These are phyloP conservation scores for Trichophaea hybrida DNA, from an alignment of 2,329 filamentous ascomycete species.

Conservation along the genomic window DNA sequence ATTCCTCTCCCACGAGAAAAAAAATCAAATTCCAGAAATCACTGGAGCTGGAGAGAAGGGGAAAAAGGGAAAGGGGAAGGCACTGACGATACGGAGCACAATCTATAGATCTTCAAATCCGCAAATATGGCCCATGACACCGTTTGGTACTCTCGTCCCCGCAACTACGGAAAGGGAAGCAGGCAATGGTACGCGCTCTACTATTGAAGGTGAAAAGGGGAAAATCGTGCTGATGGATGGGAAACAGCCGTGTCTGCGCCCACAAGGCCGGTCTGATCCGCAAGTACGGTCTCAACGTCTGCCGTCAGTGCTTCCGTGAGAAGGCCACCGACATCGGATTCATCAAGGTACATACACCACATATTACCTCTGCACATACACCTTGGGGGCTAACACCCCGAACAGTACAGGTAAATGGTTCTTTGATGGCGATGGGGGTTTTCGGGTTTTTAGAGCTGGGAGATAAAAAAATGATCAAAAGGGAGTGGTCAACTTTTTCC, in stretches of 20 bases:
- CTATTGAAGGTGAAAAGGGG: neutral
- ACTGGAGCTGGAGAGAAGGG: slow-evolving; percentile 2
- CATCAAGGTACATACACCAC: slow-evolving; percentile 44
- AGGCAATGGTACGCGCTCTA: slow-evolving; percentile 63
- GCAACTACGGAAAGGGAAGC: slow-evolving; percentile 92
- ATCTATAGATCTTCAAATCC: slow-evolving; percentile 15
- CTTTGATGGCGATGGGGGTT: neutral
- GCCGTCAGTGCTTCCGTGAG: slow-evolving; percentile 67
- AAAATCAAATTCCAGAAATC: too few relatives aligned
- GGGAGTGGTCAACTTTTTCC: too few relatives aligned
- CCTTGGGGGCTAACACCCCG: neutral
- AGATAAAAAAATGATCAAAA: too few relatives aligned
- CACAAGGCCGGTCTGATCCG: slow-evolving; percentile 98
- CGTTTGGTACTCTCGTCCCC: slow-evolving; percentile 97
- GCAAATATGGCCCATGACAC: slow-evolving; percentile 78
- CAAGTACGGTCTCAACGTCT: slow-evolving; percentile 94
- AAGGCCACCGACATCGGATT: slow-evolving; percentile 60
- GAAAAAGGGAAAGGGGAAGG: neutral
- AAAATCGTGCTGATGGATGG: neutral
- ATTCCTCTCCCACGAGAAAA: neutral
- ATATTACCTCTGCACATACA: neutral
- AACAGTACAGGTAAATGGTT: slow-evolving; percentile 1
- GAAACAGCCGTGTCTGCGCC: slow-evolving; percentile 53
- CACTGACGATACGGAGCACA: neutral
- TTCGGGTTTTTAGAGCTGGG: too few relatives aligned